Evolutionary conservation across 805 yeast species (phyloP).

Genomic region (Kazachstania psychrophila): DNA sequence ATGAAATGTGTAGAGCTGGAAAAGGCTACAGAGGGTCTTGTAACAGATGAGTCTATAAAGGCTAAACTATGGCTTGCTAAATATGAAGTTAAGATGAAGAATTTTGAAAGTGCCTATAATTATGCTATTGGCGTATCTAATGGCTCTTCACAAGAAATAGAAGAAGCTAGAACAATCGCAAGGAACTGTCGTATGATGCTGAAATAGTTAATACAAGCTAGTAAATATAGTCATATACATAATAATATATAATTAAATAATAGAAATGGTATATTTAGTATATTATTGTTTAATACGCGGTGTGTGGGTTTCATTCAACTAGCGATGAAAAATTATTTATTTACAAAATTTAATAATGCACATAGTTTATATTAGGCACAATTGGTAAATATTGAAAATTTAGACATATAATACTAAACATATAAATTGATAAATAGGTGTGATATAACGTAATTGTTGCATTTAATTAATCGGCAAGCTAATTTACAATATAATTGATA

Average conservation of each 20-base stretch:
- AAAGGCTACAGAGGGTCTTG: conserved; percentile 49
- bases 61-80: conserved; percentile 85
- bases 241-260: too few relatives aligned
- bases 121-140: conserved; percentile 62
- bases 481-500: not conserved
- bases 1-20: conserved; percentile 46
- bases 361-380: too few relatives aligned
- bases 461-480: not conserved
- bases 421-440: too few relatives aligned
- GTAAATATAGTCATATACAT: too few relatives aligned
- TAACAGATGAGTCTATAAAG: conserved; percentile 63
- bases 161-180: conserved; percentile 79
- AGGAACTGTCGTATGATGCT: conserved; percentile 61
- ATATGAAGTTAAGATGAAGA: conserved; percentile 44
- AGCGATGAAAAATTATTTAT: not conserved
- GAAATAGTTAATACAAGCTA: conserved; percentile 5
- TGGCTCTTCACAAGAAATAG: conserved; percentile 78
- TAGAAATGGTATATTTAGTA: too few relatives aligned
- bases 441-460: too few relatives aligned
- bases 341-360: not conserved
- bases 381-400: too few relatives aligned
- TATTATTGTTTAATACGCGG: not conserved
- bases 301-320: not conserved
- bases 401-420: too few relatives aligned
- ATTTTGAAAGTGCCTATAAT: conserved; percentile 60